phyloP scores from a whole-genome alignment of 176 grass and related monocot genomes.

The Hordeum marinum region DNA sequence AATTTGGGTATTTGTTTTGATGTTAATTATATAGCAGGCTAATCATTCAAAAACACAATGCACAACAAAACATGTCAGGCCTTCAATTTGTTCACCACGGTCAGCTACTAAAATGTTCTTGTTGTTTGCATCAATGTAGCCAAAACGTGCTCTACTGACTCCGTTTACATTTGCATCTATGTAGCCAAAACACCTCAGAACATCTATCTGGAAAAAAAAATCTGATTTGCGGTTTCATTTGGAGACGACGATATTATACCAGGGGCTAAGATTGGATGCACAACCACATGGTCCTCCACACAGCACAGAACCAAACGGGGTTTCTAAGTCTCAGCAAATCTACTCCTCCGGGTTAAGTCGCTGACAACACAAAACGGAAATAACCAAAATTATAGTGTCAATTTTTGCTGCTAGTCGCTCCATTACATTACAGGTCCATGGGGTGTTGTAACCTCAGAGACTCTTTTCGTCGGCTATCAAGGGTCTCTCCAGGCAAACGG shows the following conservation, averaged over 20 bases:
- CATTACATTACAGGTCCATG: not conserved
- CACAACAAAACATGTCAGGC: no score
- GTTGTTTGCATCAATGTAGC: no score
- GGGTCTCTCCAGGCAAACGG: not conserved
- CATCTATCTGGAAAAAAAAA: no score
- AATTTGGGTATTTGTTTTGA: no score
- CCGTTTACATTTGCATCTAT: no score
- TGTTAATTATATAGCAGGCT: no score
- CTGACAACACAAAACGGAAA: not conserved
- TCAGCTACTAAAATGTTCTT: no score
- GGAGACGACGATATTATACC: not conserved
- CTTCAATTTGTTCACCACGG: no score
- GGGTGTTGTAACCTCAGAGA: not conserved
- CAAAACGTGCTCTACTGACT: no score
- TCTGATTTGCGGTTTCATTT: no score
- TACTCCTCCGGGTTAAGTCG: not conserved
- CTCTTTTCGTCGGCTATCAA: not conserved
- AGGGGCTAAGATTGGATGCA: not conserved
- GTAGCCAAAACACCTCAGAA: no score
- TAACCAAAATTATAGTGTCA: constrained; percentile 28
- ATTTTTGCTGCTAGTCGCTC: constrained; percentile 17
- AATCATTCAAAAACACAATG: no score
- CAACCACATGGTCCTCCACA: not conserved
- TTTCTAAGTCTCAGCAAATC: not conserved
- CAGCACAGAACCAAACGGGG: not conserved